A percentile compares a stretch with the other conserved stretches of the same genome.
Evolutionary conservation across 78 protist genomes (phyloP).

Genomic region (Salpingoeca rosetta): DNA sequence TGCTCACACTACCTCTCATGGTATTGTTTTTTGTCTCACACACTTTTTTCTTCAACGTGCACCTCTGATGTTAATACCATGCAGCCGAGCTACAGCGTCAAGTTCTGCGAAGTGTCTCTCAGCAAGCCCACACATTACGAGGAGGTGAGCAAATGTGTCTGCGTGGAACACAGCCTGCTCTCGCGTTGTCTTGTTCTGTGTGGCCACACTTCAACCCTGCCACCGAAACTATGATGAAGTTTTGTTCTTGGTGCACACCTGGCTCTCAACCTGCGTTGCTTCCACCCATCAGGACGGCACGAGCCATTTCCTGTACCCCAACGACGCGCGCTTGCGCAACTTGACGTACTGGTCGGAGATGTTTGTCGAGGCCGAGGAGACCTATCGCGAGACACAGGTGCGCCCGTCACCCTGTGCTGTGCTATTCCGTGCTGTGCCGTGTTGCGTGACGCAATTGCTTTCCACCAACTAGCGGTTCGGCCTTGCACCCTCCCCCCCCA

Average conservation of each 20-base stretch:
- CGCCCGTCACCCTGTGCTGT: not conserved
- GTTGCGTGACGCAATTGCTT: not conserved
- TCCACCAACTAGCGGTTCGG: not conserved
- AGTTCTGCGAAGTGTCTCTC: conserved; percentile 58
- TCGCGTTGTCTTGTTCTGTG: too few relatives aligned
- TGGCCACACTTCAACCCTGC: too few relatives aligned
- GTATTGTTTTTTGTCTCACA: too few relatives aligned
- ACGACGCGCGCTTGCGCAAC: conserved; percentile 92
- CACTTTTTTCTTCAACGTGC: too few relatives aligned
- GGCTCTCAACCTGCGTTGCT: too few relatives aligned
- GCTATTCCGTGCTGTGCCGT: not conserved
- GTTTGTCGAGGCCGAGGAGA: conserved; percentile 44
- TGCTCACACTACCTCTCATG: too few relatives aligned
- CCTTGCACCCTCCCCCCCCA: not conserved
- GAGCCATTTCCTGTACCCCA: conserved; percentile 56
- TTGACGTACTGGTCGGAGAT: conserved; percentile 66
- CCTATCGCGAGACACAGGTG: not conserved
- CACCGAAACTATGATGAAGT: too few relatives aligned
- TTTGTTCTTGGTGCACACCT: too few relatives aligned
- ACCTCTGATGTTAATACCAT: too few relatives aligned
- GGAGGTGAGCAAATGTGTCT: conserved; percentile 43
- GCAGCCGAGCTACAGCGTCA: too few relatives aligned
- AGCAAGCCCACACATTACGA: conserved; percentile 51
- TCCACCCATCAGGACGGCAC: not conserved
- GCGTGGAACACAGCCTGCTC: too few relatives aligned